phyloP scores from a whole-genome alignment of 192 early-diverging fungal species.

The Entomortierella parvispora region DNA sequence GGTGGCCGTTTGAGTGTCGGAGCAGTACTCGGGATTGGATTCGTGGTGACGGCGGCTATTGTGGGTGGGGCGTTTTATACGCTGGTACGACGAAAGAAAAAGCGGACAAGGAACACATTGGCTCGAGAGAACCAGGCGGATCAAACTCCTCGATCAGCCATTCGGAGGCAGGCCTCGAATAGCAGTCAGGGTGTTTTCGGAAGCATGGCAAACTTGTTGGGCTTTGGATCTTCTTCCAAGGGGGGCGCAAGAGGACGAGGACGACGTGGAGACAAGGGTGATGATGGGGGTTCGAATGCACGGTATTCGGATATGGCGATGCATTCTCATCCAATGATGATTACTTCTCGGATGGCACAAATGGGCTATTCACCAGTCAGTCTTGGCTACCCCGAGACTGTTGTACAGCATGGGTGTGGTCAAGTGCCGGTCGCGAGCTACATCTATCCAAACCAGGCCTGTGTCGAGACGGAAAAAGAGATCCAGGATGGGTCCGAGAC shows the following conservation, averaged over 20 bases:
- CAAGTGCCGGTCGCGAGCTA: conserved; percentile 39
- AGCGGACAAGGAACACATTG: conserved; percentile 39
- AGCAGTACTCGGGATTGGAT: conserved; percentile 40
- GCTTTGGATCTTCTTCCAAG: background rate
- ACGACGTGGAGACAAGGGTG: background rate
- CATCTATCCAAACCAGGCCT: conserved; percentile 51
- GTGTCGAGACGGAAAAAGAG: conserved; percentile 46
- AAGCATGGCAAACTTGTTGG: background rate
- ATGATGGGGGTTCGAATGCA: conserved; percentile 6
- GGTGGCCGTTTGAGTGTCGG: conserved; percentile 11
- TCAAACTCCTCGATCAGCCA: conserved; percentile 24
- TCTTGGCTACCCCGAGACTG: conserved; percentile 44
- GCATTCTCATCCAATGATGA: conserved; percentile 33
- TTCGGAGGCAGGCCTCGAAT: conserved; percentile 14
- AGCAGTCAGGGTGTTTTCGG: conserved; percentile 4
- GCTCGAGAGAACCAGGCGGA: conserved; percentile 41
- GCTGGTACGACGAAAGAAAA: conserved; percentile 31
- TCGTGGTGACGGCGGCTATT: conserved; percentile 27
- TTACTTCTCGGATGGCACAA: conserved; percentile 41
- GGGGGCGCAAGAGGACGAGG: too few species aligned
- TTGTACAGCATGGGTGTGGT: conserved; percentile 41
- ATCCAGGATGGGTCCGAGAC: conserved; percentile 40
- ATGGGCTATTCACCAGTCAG: conserved; percentile 43
- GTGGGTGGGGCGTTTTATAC: conserved; percentile 33
- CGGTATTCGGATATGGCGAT: conserved; percentile 47